Evolutionary conservation across 352 stramenopile species (phyloP).

Genomic region (Phytophthora multivora): DNA sequence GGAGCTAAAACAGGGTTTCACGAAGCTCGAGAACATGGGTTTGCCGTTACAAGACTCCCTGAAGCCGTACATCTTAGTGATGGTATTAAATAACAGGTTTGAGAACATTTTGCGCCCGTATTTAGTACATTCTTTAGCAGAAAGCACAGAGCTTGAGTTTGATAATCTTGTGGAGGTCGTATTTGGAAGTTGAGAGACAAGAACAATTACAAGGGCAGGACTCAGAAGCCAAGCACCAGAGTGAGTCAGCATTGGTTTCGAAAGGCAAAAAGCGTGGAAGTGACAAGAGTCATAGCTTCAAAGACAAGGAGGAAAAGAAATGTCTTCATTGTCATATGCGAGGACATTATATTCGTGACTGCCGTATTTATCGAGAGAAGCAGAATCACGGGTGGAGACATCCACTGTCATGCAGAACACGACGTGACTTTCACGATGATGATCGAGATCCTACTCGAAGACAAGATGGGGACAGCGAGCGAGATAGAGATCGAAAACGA

Average conservation of each 20-base stretch:
- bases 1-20: background rate
- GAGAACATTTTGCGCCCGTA: background rate
- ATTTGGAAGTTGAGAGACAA: constrained; percentile 5
- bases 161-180: constrained; percentile 8
- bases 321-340: constrained; percentile 1
- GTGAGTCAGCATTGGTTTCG: background rate
- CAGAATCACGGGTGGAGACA: constrained; percentile 1
- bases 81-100: constrained; percentile 7
- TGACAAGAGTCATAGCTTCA: background rate
- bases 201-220: background rate
- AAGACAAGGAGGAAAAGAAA: background rate
- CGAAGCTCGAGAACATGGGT: constrained; percentile 8
- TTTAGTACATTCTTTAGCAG: constrained; percentile 2
- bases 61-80: constrained; percentile 1
- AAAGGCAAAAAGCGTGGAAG: background rate
- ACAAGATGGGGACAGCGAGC: too few relatives aligned
- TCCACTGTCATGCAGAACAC: background rate
- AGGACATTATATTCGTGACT: background rate
- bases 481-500: too few relatives aligned
- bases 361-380: constrained; percentile 3
- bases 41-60: background rate
- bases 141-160: constrained; percentile 2
- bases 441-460: too few relatives aligned
- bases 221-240: background rate
- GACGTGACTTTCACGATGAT: background rate